Conservation (phyloP, 2,329 filamentous ascomycete genomes). For the Diaporthe amygdali region DNA sequence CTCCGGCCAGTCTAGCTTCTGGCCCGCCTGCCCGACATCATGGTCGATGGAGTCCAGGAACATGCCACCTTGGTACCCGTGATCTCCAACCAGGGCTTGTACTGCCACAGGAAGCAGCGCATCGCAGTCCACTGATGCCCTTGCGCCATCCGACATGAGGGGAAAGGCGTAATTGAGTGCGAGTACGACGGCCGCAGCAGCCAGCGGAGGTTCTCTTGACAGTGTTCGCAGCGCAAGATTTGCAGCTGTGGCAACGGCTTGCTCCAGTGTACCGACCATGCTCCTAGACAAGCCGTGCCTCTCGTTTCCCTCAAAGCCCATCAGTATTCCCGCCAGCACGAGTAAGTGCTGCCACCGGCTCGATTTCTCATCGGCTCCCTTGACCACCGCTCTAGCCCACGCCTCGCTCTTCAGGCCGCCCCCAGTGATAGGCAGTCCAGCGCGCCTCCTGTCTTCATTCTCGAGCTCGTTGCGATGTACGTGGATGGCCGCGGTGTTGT, state of each 20-base stretch:
- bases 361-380: slow-evolving; percentile 63
- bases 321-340: slow-evolving; percentile 78
- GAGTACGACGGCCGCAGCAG: slow-evolving; percentile 64
- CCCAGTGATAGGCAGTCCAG: slow-evolving; percentile 36
- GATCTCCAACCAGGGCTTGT: slow-evolving; percentile 69
- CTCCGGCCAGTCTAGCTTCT: slow-evolving; percentile 69
- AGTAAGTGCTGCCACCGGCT: slow-evolving; percentile 83
- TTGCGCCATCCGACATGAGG: slow-evolving; percentile 66
- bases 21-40: slow-evolving; percentile 63
- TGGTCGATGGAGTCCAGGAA: slow-evolving; percentile 74
- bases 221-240: slow-evolving; percentile 73
- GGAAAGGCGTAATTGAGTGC: slow-evolving; percentile 81
- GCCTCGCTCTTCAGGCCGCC: slow-evolving; percentile 53
- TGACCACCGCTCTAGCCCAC: slow-evolving; percentile 62
- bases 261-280: slow-evolving; percentile 72
- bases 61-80: slow-evolving; percentile 78
- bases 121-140: slow-evolving; percentile 68
- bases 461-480: slow-evolving; percentile 55
- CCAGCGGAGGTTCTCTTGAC: slow-evolving; percentile 42
- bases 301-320: slow-evolving; percentile 74
- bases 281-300: slow-evolving; percentile 66
- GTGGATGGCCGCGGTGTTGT: slow-evolving; percentile 68
- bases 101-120: slow-evolving; percentile 72
- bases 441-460: slow-evolving; percentile 33
- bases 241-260: slow-evolving; percentile 74